phyloP scores from a whole-genome alignment of 2,329 filamentous ascomycete species.

The Hymenoscyphus linearis region DNA sequence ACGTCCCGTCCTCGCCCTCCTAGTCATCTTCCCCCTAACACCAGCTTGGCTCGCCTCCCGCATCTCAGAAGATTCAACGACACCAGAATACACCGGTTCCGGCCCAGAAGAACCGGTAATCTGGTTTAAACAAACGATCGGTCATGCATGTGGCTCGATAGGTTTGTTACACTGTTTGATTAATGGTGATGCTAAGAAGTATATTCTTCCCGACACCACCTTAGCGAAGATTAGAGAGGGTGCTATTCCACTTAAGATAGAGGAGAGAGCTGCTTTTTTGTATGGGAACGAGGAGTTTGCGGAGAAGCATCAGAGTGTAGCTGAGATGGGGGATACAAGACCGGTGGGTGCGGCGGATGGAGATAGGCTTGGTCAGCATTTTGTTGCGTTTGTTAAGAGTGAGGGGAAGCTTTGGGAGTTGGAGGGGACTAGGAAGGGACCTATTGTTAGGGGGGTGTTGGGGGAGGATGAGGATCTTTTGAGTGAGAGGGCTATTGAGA shows the following conservation, averaged over 20 bases:
- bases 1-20: slow-evolving; percentile 79
- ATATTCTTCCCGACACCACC: slow-evolving; percentile 47
- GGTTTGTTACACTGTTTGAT: slow-evolving; percentile 76
- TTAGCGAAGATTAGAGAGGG: slow-evolving; percentile 61
- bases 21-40: slow-evolving; percentile 89
- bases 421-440: slow-evolving; percentile 65
- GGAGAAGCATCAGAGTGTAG: slow-evolving; percentile 74
- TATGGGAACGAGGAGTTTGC: slow-evolving; percentile 76
- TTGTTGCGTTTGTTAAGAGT: slow-evolving; percentile 10
- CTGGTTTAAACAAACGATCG: slow-evolving; percentile 95
- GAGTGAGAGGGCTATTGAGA: slow-evolving; percentile 67
- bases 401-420: slow-evolving; percentile 54
- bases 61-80: slow-evolving; percentile 63
- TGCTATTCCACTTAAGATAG: slow-evolving; percentile 65
- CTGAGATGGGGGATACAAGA: slow-evolving; percentile 69
- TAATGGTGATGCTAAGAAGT: slow-evolving; percentile 77
- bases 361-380: slow-evolving; percentile 33
- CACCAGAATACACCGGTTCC: slow-evolving; percentile 58
- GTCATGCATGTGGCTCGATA: slow-evolving; percentile 91
- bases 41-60: slow-evolving; percentile 76
- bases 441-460: slow-evolving; percentile 39
- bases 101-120: slow-evolving; percentile 76
- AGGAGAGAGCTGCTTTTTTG: slow-evolving; percentile 65
- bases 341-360: slow-evolving; percentile 69
- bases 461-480: slow-evolving; percentile 62